Evolutionary conservation across 2,329 filamentous ascomycete species (phyloP), one percentile per base, ranked within the genome.

Genomic region (Alternaria sp.): DNA sequence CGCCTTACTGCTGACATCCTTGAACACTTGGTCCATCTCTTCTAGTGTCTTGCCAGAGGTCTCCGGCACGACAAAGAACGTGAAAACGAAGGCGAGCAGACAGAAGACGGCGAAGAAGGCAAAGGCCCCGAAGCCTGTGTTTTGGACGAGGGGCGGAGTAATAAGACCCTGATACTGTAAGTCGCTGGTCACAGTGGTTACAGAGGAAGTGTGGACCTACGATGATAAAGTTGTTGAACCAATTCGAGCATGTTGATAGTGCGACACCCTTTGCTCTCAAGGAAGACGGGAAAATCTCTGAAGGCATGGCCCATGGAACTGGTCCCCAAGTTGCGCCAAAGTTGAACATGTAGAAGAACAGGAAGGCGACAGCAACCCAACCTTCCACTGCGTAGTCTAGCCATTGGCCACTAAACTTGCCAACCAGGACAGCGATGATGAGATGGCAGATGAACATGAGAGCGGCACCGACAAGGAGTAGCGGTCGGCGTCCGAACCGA

Each of bases 261-360:
- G 87, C 87, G 0, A 88, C 86, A 33, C 88, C 89, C 71, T 90
- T 90, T 3, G 87, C 86, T 6, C 87, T 80, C 0, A 85, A 76
- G 0, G 81, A 82, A 1, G 82, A 83, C 0, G 86, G 86, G 41
- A 90, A 90, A n/a, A 91, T 86, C 60, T 92, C 86, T 29, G 82
- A 80, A 0, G 76, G 73, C 71, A 83, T 72, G 3, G 77, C 79
- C 82, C 80, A 84, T 1, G 77, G 79, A 0, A 85, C 79, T 2
- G 83, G 82, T 0, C 83, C 84, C 83, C 85, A 89, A 0, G 82
- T 82, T 0, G 81, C 83, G 2, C 86, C 85, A 65, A 90, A 90
- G 2, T 82, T 80, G 23, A 88, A 75, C 71, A 90, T 85, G 69
- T 88, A 89, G 41, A 88, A 80, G 46, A 88, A 80, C n/a, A 87